Evolutionary conservation across 345 rosid genomes (phyloP), one percentile per base, ranked within the genome.

Genomic region (Populus tremula): DNA sequence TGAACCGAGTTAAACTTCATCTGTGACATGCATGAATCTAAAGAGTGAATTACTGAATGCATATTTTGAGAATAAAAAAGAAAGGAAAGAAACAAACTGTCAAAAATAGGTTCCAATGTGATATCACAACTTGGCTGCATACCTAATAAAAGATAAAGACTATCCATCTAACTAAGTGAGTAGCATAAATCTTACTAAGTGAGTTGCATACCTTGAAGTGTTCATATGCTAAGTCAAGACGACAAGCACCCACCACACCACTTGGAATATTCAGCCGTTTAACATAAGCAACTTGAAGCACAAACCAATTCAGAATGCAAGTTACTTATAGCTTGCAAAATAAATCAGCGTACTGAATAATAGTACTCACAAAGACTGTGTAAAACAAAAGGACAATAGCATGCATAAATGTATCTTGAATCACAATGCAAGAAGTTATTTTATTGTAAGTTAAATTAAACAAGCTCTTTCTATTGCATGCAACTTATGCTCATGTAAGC

Each of bases 161-260:
- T 41, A 27, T 27, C 25, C 2, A 75, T 14, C 70, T 71, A 76
- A 45, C 75, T 69, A 53, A 65, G 77, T 38, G 53, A 81, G 25
- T 67, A 73, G 36, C 64, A 59, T 89, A 93, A 31, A 75, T 14
- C 70, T 71, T 73, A 45, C 75, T 69, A 53, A 65, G 77, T 38
- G 53, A 81, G 25, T 67, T 72, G 36, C 64, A 59, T 89, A 93
- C 99, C 99, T 96, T 96, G 87, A 96, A 96, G 87, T 92, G 96
- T 73, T 93, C 97, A 77, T 92, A 96, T n/a, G 99, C 98, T 84
- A 92, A 86, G 87, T 93, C 99, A 84, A 96, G 96, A 16, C 93
- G 94, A 86, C 98, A 96, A 81, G 99, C 92, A 56, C 98, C 99
- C 76, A 93, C 99, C 67, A 93, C 93, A 8, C 99, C 99, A 35